These are phyloP conservation scores for Alnus glutinosa DNA, from an alignment of 306 rosid species.

Conservation along the genomic window DNA sequence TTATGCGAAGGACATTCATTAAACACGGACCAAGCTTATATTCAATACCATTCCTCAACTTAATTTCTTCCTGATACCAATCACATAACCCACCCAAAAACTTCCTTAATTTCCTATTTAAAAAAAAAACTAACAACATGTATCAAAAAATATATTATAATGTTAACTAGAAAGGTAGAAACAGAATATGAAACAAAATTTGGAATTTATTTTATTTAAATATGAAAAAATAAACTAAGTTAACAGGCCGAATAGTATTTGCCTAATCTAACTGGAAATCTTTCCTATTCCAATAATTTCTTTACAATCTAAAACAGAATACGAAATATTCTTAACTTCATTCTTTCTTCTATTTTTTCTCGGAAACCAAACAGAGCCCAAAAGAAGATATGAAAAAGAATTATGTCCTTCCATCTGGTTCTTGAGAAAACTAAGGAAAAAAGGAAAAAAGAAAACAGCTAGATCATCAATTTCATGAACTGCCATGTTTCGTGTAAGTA, in stretches of 20 bases:
- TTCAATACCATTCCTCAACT: not conserved
- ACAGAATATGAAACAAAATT: not conserved
- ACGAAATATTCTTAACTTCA: not conserved
- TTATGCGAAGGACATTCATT: not conserved
- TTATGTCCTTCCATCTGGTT: no score
- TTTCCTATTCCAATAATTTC: not conserved
- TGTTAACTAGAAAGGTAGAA: not conserved
- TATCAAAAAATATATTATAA: not conserved
- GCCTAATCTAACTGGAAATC: not conserved
- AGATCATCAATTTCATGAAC: not conserved
- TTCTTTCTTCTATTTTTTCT: not conserved
- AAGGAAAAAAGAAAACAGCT: not conserved
- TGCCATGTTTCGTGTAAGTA: not conserved
- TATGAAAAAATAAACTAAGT: not conserved
- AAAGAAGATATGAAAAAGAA: not conserved
- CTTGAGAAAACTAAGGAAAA: not conserved
- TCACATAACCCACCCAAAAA: not conserved
- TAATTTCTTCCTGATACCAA: not conserved
- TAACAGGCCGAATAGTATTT: not conserved
- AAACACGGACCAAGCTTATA: not conserved
- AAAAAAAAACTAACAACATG: no score
- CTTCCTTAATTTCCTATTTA: not conserved
- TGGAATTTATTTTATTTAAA: no score
- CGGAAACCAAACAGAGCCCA: constrained; percentile 9
- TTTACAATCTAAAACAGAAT: not conserved